A percentile compares a stretch with the other conserved stretches of the same genome.
Evolutionary conservation across 2,329 filamentous ascomycete genomes (phyloP).

Genomic region (Ceratocystis albifundus): DNA sequence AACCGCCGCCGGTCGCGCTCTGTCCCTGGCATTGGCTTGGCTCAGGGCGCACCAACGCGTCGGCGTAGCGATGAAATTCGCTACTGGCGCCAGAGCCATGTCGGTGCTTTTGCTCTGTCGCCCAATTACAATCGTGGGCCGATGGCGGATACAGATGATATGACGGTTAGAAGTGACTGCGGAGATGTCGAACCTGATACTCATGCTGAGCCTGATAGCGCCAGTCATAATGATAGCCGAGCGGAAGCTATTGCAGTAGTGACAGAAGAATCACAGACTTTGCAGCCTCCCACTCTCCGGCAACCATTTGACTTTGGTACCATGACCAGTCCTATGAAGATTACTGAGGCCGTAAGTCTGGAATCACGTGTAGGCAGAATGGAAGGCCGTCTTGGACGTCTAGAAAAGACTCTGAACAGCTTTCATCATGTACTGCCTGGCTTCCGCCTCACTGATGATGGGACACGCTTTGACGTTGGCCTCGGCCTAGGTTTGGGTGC

Average conservation of each 20-base stretch:
- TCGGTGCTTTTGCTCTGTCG: constrained; percentile 38
- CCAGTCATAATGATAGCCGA: constrained; percentile 21
- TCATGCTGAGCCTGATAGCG: constrained; percentile 26
- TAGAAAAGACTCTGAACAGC: constrained; percentile 43
- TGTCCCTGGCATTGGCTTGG: constrained; percentile 42
- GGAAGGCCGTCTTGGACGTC: constrained; percentile 41
- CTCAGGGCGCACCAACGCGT: constrained; percentile 27
- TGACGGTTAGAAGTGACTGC: neutral
- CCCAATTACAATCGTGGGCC: constrained; percentile 34
- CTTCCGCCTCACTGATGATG: constrained; percentile 29
- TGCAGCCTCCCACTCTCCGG: constrained; percentile 32
- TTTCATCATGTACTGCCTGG: constrained; percentile 38
- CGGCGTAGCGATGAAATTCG: constrained; percentile 53
- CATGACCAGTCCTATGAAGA: constrained; percentile 41
- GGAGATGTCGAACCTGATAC: constrained; percentile 25
- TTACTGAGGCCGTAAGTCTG: constrained; percentile 43
- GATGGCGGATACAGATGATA: constrained; percentile 28
- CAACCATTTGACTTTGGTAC: constrained; percentile 47
- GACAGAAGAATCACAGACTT: neutral
- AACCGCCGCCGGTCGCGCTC: constrained; percentile 48
- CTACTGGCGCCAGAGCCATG: constrained; percentile 52
- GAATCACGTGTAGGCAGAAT: constrained; percentile 43
- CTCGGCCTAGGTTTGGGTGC: neutral
- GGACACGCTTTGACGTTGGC: neutral
- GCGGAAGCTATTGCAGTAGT: constrained; percentile 24